Evolutionary conservation across 345 rosid species (phyloP), one percentile per base, ranked within the genome.

Genomic region (Durio zibethinus): DNA sequence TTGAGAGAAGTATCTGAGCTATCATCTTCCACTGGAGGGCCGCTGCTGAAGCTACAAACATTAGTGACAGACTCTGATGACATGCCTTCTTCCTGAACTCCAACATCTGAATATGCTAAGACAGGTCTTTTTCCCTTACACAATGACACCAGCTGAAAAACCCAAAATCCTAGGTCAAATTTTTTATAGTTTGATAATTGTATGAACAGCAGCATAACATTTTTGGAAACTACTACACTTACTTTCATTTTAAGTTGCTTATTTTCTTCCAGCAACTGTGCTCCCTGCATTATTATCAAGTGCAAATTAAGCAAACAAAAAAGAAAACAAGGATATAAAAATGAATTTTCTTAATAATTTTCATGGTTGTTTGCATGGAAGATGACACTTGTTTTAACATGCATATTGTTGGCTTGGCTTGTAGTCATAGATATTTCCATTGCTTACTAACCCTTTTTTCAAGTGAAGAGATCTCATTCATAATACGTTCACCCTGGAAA

Each of bases 61-160:
- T 88, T 84, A 61, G 89, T 80, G 6, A 77, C 89, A 1, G 94
- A 89, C 54, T 89, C 94, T 0, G 91, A 83, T 4, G 93, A 91
- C 77, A 85, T 9, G 33, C 93, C 92, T 85, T 91, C 93, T 79
- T 91, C 91, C 25, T 78, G 88, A 9, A 77, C 72, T 2, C 35
- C 84, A 5, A 25, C 48, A 62, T 85, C 87, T 0, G 83, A 70
- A 10, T 90, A 90, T 38, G 36, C 1, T 43, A 71, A 12, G 0
- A 7, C 76, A 18, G 27, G 76, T 48, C 35, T 59, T 61, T 85
- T 89, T 8, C 89, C 88, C 42, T 86, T 86, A 6, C 76, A 70
- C 48, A 77, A 29, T 29, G 57, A 14, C 16, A 16, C 64, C 81
- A 88, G 76, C 90, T 88, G 87, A 74, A 78, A 45, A 33, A 6